Conservation (phyloP, 2,329 filamentous ascomycete genomes). For the Periconia sp. region DNA sequence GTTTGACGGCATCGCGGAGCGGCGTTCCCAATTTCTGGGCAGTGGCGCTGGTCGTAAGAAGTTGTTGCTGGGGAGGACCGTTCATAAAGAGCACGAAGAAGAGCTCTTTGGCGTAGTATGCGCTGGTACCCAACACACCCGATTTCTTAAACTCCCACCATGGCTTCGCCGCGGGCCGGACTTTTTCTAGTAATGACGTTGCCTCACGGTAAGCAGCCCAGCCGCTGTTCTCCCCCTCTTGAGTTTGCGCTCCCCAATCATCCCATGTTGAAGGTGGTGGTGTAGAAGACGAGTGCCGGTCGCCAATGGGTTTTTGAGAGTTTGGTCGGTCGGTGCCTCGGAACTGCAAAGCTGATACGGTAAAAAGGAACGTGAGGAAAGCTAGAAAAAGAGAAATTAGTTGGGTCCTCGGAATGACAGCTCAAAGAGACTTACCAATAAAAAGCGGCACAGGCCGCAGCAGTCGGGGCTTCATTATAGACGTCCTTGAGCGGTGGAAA, state of each 20-base stretch:
- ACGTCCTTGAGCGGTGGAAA: constrained; percentile 11
- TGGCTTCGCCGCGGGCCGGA: constrained; percentile 43
- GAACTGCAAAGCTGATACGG: constrained; percentile 26
- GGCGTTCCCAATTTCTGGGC: constrained; percentile 51
- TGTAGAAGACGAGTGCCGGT: constrained; percentile 1
- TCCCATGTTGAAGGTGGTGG: constrained; percentile 5
- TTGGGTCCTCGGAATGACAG: constrained; percentile 3
- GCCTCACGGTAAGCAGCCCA: constrained; percentile 43
- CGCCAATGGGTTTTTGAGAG: constrained; percentile 26
- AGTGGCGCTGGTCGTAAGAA: constrained; percentile 40
- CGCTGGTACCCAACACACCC: constrained; percentile 58
- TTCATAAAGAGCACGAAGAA: constrained; percentile 69
- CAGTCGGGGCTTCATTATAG: constrained; percentile 38
- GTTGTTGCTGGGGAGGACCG: constrained; percentile 53
- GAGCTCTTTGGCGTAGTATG: constrained; percentile 64
- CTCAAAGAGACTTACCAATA: constrained; percentile 26
- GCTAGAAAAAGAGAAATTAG: constrained; percentile 24
- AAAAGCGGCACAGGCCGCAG: constrained; percentile 41
- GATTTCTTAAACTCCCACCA: constrained; percentile 54
- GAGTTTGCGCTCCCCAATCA: constrained; percentile 14
- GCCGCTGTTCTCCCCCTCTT: constrained; percentile 19
- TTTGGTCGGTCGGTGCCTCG: constrained; percentile 23
- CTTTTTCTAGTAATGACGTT: constrained; percentile 42
- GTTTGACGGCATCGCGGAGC: constrained; percentile 59
- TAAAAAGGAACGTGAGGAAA: constrained; percentile 32